Conservation (phyloP, 2,329 filamentous ascomycete species). For the Aspergillus viridinutans region DNA sequence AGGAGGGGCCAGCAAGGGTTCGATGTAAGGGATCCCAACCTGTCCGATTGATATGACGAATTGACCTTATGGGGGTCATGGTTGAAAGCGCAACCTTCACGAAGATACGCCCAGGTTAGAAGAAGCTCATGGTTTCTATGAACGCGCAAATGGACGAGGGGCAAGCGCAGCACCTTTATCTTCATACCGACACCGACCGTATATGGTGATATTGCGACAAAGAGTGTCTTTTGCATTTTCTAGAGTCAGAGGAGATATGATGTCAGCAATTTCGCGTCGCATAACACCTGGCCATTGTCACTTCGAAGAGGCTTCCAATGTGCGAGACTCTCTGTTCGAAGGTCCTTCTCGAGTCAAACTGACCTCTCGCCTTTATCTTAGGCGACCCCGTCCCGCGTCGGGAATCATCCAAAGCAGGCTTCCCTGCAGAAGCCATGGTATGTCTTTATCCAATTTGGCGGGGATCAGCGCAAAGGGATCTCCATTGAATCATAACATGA, state of each 20-base stretch:
- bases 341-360: conserved; percentile 15
- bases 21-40: conserved; percentile 23
- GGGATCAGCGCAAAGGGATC: conserved; percentile 34
- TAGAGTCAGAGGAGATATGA: conserved; percentile 26
- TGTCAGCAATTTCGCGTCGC: conserved; percentile 9
- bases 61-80: conserved; percentile 69
- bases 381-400: conserved; percentile 45
- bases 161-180: conserved; percentile 59
- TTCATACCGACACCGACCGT: conserved; percentile 88
- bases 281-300: background rate
- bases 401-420: conserved; percentile 42
- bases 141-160: conserved; percentile 3
- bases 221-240: conserved; percentile 81
- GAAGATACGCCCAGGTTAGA: conserved; percentile 17
- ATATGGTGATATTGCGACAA: conserved; percentile 89
- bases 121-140: conserved; percentile 1
- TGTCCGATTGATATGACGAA: conserved; percentile 37
- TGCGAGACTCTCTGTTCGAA: background rate
- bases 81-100: conserved; percentile 73
- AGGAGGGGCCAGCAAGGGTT: conserved; percentile 1
- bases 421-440: conserved; percentile 42
- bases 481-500: conserved; percentile 37
- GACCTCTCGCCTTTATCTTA: conserved; percentile 47
- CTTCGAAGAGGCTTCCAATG: background rate
- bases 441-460: conserved; percentile 26